A percentile compares a stretch with the other conserved stretches of the same genome.
These are phyloP conservation scores for Podosphaera fusca DNA, from an alignment of 2,329 filamentous ascomycete species.

Conservation along the genomic window DNA sequence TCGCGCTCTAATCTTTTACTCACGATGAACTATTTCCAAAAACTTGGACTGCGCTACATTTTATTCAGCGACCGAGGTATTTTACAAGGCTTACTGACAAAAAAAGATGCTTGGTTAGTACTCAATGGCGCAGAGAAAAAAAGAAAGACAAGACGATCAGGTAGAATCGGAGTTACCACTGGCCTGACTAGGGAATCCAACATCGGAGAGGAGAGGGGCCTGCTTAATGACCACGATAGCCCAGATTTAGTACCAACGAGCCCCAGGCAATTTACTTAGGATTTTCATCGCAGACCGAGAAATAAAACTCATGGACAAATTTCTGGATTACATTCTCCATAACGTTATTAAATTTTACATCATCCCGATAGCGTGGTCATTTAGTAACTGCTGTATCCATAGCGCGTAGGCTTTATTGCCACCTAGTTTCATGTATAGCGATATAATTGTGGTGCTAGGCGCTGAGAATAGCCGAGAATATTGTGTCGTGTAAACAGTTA, in stretches of 20 bases:
- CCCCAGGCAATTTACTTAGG: constrained; percentile 2
- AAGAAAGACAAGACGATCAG: constrained; percentile 18
- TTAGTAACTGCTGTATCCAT: no score
- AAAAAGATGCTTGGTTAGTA: constrained; percentile 94
- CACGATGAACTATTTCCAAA: constrained; percentile 85
- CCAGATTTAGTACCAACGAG: constrained; percentile 7
- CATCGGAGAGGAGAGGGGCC: constrained; percentile 21
- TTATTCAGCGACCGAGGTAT: constrained; percentile 65
- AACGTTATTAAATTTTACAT: no score
- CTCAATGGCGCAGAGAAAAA: constrained; percentile 55
- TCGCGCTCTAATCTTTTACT: constrained; percentile 55
- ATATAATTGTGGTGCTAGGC: no score
- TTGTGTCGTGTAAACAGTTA: no score
- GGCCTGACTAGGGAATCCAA: constrained; percentile 20
- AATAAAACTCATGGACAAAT: no score
- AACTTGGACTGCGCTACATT: constrained; percentile 74
- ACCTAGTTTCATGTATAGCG: no score
- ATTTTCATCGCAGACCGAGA: no score
- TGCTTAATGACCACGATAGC: constrained; percentile 19
- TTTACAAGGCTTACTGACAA: constrained; percentile 70
- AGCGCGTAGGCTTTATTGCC: no score
- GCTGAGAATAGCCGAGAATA: no score
- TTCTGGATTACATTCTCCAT: no score
- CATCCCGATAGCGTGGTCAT: no score
- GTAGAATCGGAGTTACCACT: constrained; percentile 17